Conservation (phyloP, 805 yeast species). For the Metschnikowia arizonensis region DNA sequence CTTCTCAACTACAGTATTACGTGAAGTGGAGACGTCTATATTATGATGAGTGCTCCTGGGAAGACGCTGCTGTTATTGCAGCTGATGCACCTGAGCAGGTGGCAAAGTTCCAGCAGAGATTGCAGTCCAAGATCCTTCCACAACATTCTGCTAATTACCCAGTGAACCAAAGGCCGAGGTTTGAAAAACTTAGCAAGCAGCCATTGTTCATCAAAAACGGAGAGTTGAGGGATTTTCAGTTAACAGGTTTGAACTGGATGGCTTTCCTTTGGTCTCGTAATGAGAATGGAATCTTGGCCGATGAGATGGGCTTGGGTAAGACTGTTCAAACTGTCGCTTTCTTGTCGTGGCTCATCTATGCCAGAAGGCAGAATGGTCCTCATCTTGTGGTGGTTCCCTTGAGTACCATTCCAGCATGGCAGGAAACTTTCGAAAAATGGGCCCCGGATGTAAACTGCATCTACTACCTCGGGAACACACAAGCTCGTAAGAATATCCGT, state of each 20-base stretch:
- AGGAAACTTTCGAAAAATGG: constrained; percentile 97
- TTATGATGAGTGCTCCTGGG: constrained; percentile 98
- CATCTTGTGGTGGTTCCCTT: constrained; percentile 94
- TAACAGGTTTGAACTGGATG: constrained; percentile 99
- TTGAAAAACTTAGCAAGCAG: constrained; percentile 81
- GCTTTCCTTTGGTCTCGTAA: constrained; percentile 97
- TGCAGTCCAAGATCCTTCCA: constrained; percentile 81
- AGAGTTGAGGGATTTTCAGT: constrained; percentile 91
- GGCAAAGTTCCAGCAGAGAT: constrained; percentile 72
- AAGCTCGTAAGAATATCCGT: constrained; percentile 75
- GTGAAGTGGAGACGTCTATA: constrained; percentile 93
- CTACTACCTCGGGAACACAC: constrained; percentile 88
- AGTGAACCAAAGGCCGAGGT: constrained; percentile 67
- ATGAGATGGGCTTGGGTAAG: constrained; percentile 98
- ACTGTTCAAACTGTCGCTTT: constrained; percentile 96
- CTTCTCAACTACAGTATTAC: constrained; percentile 68
- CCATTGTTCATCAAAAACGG: constrained; percentile 90
- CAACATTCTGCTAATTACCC: constrained; percentile 75
- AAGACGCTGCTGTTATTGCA: constrained; percentile 83
- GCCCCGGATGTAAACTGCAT: constrained; percentile 93
- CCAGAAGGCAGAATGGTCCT: constrained; percentile 96
- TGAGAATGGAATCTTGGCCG: constrained; percentile 96
- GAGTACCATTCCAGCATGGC: constrained; percentile 98
- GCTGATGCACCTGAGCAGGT: constrained; percentile 80
- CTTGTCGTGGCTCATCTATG: constrained; percentile 89